Evolutionary conservation across 2,329 filamentous ascomycete genomes (phyloP).

Genomic region (Monosporascus sp.): DNA sequence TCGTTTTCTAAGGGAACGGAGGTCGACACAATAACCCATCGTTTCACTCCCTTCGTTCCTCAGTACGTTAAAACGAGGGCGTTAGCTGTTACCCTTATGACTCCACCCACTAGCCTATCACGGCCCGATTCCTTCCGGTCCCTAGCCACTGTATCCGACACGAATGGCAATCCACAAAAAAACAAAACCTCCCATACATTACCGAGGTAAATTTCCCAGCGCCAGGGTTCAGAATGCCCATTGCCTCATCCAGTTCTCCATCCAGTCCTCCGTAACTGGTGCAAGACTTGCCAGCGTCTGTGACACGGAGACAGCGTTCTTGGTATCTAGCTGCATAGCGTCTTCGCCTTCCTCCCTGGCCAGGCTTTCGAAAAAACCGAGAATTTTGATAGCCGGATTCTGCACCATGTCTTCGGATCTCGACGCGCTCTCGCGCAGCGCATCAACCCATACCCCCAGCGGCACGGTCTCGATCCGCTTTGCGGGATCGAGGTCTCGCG

Average conservation of each 20-base stretch:
- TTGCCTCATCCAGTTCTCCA: conserved; percentile 14
- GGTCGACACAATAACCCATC: no score
- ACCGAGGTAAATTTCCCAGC: neutral
- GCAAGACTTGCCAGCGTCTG: conserved; percentile 4
- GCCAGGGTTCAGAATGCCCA: conserved; percentile 6
- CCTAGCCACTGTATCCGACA: no score
- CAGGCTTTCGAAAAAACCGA: conserved; percentile 10
- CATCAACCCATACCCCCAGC: conserved; percentile 9
- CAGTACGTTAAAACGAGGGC: no score
- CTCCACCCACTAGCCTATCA: no score
- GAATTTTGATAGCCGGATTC: conserved; percentile 11
- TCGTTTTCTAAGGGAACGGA: no score
- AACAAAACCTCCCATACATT: no score
- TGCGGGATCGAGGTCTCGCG: neutral
- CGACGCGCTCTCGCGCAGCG: conserved; percentile 11
- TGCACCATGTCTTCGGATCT: neutral
- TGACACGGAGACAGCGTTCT: conserved; percentile 1
- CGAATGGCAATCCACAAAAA: no score
- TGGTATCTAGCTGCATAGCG: conserved; percentile 2
- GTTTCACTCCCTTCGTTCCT: no score
- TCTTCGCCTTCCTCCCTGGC: neutral
- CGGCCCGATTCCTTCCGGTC: no score
- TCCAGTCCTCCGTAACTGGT: conserved; percentile 3
- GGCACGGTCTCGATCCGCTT: conserved; percentile 7
- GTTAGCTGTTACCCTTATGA: no score